Evolutionary conservation across 768 basidiomycete species (phyloP).

Genomic region (Bullera alba): DNA sequence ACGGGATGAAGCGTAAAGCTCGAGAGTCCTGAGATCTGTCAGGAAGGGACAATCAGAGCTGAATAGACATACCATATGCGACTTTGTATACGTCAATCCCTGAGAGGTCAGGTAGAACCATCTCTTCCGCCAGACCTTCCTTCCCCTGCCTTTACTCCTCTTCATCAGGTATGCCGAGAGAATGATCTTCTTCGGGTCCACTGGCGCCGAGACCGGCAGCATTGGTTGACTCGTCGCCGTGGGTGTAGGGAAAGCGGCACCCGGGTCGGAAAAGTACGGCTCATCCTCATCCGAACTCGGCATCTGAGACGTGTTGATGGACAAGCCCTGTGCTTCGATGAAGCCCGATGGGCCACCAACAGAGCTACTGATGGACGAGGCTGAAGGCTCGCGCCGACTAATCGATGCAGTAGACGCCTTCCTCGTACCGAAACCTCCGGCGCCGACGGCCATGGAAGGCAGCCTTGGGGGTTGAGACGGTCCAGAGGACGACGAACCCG

Average conservation of each 20-base stretch:
- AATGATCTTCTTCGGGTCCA: conserved; percentile 70
- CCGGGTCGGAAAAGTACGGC: conserved; percentile 19
- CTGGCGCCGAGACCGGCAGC: conserved; percentile 30
- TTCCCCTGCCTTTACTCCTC: conserved; percentile 66
- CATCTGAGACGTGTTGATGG: background rate
- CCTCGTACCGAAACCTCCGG: too few relatives aligned
- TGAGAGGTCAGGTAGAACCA: conserved; percentile 94
- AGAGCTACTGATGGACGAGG: conserved; percentile 10
- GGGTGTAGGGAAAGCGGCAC: conserved; percentile 6
- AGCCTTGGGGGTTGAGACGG: background rate
- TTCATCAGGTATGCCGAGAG: conserved; percentile 92
- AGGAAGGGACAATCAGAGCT: conserved; percentile 2
- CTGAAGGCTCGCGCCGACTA: conserved; percentile 27
- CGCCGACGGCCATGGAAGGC: too few relatives aligned
- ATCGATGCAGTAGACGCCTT: conserved; percentile 1
- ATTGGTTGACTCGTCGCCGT: background rate
- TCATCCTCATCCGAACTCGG: conserved; percentile 16
- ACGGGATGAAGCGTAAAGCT: conserved; percentile 75
- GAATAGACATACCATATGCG: conserved; percentile 73
- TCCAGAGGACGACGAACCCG: conserved; percentile 1
- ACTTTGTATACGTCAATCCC: conserved; percentile 76
- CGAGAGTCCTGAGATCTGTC: conserved; percentile 65
- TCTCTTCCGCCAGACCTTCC: conserved; percentile 90
- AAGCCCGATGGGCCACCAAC: conserved; percentile 1
- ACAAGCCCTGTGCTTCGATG: too few relatives aligned